Percentiles rank a stretch among this genome's conserved stretches.
phyloP scores from a whole-genome alignment of 768 basidiomycete genomes.

The Tubosaeta brunneosetosa region DNA sequence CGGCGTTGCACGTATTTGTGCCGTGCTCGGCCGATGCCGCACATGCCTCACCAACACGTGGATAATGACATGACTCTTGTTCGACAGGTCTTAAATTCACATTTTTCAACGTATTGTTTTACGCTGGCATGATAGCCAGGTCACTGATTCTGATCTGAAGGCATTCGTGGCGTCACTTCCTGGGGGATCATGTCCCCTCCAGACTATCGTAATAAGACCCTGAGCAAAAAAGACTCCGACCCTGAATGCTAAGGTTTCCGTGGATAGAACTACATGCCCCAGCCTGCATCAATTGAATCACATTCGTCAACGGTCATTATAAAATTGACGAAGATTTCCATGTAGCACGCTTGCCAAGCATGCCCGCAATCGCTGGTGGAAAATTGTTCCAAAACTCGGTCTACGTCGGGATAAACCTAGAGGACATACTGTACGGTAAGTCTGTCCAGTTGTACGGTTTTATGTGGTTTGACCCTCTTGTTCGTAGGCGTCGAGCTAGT shows the following conservation, averaged over 20 bases:
- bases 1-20: neutral
- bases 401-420: conserved; percentile 11
- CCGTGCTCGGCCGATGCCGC: neutral
- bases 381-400: conserved; percentile 6
- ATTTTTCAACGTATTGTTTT: neutral
- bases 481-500: neutral
- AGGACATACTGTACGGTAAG: conserved; percentile 16
- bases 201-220: neutral
- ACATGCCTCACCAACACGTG: neutral
- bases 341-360: neutral
- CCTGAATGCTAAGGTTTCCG: neutral
- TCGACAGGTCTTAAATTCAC: neutral
- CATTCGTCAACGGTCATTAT: neutral
- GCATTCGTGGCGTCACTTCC: neutral
- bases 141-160: neutral
- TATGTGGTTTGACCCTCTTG: neutral
- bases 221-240: neutral
- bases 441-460: neutral
- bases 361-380: neutral
- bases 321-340: neutral
- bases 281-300: neutral
- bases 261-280: neutral
- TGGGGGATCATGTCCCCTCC: neutral
- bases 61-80: neutral
- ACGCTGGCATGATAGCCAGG: neutral